Percentiles rank a stretch among this genome's conserved stretches.
Conservation (phyloP, 164 flowering plant species). For the Liquidambar formosana region DNA sequence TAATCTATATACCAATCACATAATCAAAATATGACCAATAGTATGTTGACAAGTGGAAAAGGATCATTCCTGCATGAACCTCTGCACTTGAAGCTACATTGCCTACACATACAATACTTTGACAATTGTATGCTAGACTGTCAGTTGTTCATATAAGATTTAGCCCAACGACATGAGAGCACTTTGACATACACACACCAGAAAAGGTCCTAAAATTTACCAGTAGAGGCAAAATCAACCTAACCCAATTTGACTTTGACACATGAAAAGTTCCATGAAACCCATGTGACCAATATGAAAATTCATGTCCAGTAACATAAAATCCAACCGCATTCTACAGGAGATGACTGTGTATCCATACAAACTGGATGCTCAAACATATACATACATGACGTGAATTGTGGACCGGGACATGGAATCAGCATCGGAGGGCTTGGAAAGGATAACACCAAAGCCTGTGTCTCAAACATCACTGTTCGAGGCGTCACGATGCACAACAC, state of each 20-base stretch:
- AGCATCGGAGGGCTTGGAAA: constrained; percentile 50
- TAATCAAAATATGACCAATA: not conserved
- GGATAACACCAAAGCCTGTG: constrained; percentile 47
- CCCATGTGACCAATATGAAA: too few relatives aligned
- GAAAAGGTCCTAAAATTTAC: too few relatives aligned
- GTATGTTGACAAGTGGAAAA: not conserved
- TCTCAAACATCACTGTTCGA: constrained; percentile 44
- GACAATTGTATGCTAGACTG: not conserved
- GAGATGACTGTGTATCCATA: constrained; percentile 54
- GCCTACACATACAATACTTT: not conserved
- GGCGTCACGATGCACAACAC: constrained; percentile 29
- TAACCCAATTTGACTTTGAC: too few relatives aligned
- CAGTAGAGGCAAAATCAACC: too few relatives aligned
- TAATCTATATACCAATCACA: not conserved
- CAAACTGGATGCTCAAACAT: constrained; percentile 56
- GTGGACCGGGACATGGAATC: constrained; percentile 58
- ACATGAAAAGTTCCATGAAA: too few relatives aligned
- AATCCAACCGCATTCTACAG: constrained; percentile 21
- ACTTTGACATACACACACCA: not conserved
- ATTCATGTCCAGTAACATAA: too few relatives aligned
- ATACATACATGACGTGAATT: constrained; percentile 37
- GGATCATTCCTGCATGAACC: not conserved
- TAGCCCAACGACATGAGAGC: not conserved
- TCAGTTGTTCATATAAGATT: not conserved
- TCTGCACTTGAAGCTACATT: not conserved